These are phyloP conservation scores for Pouteria campechiana DNA, from an alignment of 179 eudicot genomes.

Conservation along the genomic window DNA sequence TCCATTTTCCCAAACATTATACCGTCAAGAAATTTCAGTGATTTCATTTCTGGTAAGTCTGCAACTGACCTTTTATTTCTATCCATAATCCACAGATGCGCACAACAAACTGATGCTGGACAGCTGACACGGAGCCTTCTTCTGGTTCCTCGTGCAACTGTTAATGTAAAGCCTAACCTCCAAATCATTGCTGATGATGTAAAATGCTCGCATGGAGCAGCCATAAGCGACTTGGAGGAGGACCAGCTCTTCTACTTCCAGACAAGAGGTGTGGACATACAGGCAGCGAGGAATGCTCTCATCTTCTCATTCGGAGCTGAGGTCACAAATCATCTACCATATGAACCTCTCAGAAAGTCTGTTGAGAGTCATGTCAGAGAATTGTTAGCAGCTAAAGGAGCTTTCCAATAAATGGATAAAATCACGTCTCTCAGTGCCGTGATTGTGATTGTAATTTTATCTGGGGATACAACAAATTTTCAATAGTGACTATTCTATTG, in stretches of 20 bases:
- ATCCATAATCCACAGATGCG: too few relatives aligned
- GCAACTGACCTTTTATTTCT: too few relatives aligned
- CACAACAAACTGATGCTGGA: conserved; percentile 93
- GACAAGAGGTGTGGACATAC: conserved; percentile 68
- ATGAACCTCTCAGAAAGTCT: conserved; percentile 34
- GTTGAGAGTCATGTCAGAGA: conserved; percentile 38
- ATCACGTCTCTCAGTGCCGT: too few relatives aligned
- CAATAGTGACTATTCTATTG: too few relatives aligned
- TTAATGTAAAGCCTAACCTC: conserved; percentile 83
- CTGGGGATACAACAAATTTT: too few relatives aligned
- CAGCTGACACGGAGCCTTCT: conserved; percentile 85
- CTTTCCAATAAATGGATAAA: too few relatives aligned
- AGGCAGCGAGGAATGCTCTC: conserved; percentile 76
- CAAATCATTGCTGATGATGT: conserved; percentile 95
- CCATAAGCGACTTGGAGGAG: conserved; percentile 89
- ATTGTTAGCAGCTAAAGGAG: conserved; percentile 20
- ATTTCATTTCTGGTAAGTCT: too few relatives aligned
- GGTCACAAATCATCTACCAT: conserved; percentile 59
- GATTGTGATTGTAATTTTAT: too few relatives aligned
- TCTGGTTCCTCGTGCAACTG: conserved; percentile 86
- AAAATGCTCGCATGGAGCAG: conserved; percentile 94
- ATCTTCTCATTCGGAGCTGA: conserved; percentile 80
- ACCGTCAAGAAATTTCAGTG: too few relatives aligned
- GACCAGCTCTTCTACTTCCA: conserved; percentile 80
- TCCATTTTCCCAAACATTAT: too few relatives aligned